phyloP scores from a whole-genome alignment of 2,329 filamentous ascomycete species.

The Diaporthe batatas region DNA sequence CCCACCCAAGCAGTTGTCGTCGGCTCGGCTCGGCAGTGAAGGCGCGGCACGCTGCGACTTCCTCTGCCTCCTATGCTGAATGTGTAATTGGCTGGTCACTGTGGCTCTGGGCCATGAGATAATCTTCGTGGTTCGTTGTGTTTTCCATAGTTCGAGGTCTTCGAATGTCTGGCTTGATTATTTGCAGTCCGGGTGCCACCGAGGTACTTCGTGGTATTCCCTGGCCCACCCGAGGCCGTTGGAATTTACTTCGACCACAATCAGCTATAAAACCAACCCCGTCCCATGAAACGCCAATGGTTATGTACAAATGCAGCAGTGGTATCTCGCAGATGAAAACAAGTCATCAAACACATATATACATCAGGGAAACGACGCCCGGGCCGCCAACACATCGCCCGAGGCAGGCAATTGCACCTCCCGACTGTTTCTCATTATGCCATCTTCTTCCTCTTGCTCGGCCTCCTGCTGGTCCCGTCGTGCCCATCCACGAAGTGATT shows the following conservation, averaged over 20 bases:
- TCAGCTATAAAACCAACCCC: neutral
- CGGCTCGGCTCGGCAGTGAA: constrained; percentile 30
- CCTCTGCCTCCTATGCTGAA: neutral
- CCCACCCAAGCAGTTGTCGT: constrained; percentile 27
- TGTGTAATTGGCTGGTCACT: neutral
- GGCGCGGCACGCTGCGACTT: too few relatives aligned
- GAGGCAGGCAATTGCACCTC: too few relatives aligned
- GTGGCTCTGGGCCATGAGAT: neutral
- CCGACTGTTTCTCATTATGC: constrained; percentile 3
- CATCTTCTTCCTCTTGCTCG: constrained; percentile 63
- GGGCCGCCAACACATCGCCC: neutral
- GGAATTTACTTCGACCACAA: neutral
- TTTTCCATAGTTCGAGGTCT: neutral
- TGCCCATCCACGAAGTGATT: constrained; percentile 65
- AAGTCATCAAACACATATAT: constrained; percentile 20
- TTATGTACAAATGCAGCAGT: constrained; percentile 29
- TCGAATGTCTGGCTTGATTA: neutral
- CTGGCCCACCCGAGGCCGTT: neutral
- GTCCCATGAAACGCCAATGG: neutral
- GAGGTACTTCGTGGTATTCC: too few relatives aligned
- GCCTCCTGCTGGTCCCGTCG: constrained; percentile 52
- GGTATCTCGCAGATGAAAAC: constrained; percentile 25
- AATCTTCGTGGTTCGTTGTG: neutral
- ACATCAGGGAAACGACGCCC: neutral
- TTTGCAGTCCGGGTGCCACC: neutral